phyloP scores from a whole-genome alignment of 208 protist species.

The Acanthamoeba healyi region DNA sequence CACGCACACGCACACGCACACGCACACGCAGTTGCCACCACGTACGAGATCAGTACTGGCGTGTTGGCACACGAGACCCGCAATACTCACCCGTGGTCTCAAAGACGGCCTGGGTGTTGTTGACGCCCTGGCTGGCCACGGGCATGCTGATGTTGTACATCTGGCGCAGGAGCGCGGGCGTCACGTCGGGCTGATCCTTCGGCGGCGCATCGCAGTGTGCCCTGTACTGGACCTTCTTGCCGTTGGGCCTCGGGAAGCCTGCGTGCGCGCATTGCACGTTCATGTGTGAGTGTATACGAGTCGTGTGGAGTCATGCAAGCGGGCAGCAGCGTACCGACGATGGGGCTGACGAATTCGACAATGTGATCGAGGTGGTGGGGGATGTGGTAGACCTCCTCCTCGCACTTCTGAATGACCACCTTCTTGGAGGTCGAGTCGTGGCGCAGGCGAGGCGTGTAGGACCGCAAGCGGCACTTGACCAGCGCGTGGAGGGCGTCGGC shows the following conservation, averaged over 20 bases:
- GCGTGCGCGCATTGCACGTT: background rate
- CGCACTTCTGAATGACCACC: background rate
- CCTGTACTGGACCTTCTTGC: background rate
- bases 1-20: background rate
- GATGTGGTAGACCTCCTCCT: background rate
- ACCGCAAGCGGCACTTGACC: conserved; percentile 22
- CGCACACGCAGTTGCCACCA: background rate
- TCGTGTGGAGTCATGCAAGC: too few relatives aligned
- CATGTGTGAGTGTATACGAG: too few relatives aligned
- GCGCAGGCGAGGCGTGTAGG: background rate
- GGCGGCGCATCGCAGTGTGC: background rate
- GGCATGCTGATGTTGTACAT: conserved; percentile 52
- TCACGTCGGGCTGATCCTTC: conserved; percentile 2
- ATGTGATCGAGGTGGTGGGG: conserved; percentile 59
- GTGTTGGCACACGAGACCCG: too few relatives aligned
- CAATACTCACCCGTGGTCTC: conserved; percentile 37
- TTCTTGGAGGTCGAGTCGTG: background rate
- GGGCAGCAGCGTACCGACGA: conserved; percentile 58
- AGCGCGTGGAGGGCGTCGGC: background rate
- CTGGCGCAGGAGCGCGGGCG: conserved; percentile 15
- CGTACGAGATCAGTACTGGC: too few relatives aligned
- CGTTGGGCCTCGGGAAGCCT: background rate
- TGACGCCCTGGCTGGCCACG: background rate
- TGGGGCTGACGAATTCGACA: conserved; percentile 69
- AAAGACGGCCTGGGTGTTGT: conserved; percentile 78